phyloP scores from a whole-genome alignment of 805 yeast genomes.

The Cyberlindnera misumaiensis region DNA sequence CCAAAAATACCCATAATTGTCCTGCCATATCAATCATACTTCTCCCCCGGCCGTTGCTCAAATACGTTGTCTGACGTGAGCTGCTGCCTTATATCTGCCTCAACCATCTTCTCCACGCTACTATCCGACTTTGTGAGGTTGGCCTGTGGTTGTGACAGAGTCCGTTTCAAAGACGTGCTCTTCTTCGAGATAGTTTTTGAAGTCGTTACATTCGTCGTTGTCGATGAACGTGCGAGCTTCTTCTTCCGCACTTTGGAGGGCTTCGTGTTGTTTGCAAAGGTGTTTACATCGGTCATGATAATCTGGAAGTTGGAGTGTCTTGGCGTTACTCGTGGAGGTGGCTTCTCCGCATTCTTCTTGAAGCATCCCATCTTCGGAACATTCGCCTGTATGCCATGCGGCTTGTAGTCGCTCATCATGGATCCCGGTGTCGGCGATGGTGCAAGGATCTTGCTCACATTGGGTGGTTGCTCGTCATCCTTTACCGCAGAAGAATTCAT shows the following conservation, averaged over 20 bases:
- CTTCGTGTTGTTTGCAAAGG: slow-evolving; percentile 15
- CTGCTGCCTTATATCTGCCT: no score
- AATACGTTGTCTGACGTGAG: no score
- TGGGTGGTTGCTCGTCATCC: slow-evolving; percentile 8
- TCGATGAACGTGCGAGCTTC: slow-evolving; percentile 18
- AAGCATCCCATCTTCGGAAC: slow-evolving; percentile 24
- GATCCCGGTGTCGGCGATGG: slow-evolving; percentile 23
- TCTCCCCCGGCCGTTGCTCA: no score
- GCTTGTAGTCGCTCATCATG: slow-evolving; percentile 4
- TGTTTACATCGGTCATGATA: slow-evolving; percentile 29
- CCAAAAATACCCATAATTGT: neutral
- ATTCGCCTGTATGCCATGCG: slow-evolving; percentile 9
- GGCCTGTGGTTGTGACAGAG: slow-evolving; percentile 20
- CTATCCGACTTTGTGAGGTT: slow-evolving; percentile 3
- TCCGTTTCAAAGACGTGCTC: slow-evolving; percentile 17
- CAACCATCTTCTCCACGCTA: no score
- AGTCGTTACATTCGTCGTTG: slow-evolving; percentile 9
- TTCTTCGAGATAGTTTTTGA: slow-evolving; percentile 12
- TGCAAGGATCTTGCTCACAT: slow-evolving; percentile 8
- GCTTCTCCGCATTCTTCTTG: slow-evolving; percentile 14
- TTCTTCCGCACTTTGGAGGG: slow-evolving; percentile 12
- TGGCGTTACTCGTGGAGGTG: slow-evolving; percentile 1
- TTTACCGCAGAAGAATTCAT: slow-evolving; percentile 24
- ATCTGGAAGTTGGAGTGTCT: slow-evolving; percentile 25
- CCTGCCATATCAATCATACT: no score